These are phyloP conservation scores for Zizania latifolia DNA, from an alignment of 176 grass and related monocot genomes.

Conservation along the genomic window DNA sequence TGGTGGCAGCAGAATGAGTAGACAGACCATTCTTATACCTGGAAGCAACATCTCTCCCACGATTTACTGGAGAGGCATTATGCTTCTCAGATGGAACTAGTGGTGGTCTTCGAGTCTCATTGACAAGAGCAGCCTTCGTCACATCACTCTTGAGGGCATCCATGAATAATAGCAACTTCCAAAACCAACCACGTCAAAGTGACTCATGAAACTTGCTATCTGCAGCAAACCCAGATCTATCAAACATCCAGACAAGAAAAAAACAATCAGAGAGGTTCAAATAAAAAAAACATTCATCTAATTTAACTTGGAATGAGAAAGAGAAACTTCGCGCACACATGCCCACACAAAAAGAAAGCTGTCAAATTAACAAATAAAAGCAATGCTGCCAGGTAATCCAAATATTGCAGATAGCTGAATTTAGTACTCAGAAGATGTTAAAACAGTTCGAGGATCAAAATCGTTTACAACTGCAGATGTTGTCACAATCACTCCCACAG, in stretches of 20 bases:
- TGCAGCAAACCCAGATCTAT: constrained; percentile 12
- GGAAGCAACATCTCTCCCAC: constrained; percentile 51
- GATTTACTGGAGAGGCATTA: constrained; percentile 36
- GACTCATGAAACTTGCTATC: constrained; percentile 18
- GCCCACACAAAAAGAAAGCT: not conserved
- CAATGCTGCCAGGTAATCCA: not conserved
- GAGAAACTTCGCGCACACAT: not conserved
- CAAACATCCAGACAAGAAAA: not conserved
- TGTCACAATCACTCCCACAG: constrained; percentile 23
- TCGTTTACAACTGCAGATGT: not conserved
- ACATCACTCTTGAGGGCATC: constrained; percentile 30
- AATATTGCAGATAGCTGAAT: constrained; percentile 18
- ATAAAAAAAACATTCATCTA: not conserved
- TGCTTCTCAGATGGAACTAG: constrained; percentile 87
- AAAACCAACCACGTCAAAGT: constrained; percentile 58
- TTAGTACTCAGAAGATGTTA: not conserved
- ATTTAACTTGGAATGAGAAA: constrained; percentile 23
- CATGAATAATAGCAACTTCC: constrained; percentile 37
- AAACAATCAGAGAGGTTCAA: constrained; percentile 1
- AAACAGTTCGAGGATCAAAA: constrained; percentile 4
- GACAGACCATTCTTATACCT: constrained; percentile 61
- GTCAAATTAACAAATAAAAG: constrained; percentile 5
- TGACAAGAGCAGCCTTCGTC: constrained; percentile 31
- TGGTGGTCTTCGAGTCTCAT: constrained; percentile 54
- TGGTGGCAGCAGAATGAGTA: constrained; percentile 15